Evolutionary conservation across 2,329 filamentous ascomycete species (phyloP).

Genomic region (Eurotiales sp.): DNA sequence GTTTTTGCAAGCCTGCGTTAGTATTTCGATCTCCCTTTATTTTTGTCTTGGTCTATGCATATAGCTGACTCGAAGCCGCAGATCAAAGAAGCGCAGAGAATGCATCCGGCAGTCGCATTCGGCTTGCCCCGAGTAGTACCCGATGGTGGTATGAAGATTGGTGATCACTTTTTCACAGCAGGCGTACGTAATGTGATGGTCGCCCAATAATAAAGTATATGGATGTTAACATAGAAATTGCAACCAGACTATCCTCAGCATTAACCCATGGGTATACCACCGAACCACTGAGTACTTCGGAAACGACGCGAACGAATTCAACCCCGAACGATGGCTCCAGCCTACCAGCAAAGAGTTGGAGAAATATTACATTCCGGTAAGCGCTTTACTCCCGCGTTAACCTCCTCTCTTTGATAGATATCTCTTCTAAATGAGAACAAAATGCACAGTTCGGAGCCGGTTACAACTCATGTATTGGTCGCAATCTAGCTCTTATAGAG

Average conservation of each 20-base stretch:
- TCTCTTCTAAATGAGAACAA: neutral
- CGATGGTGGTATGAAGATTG: slow-evolving; percentile 5
- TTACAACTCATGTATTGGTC: neutral
- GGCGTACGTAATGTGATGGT: slow-evolving; percentile 16
- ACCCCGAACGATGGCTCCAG: slow-evolving; percentile 32
- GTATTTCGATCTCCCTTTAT: neutral
- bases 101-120: slow-evolving; percentile 11
- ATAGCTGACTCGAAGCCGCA: neutral
- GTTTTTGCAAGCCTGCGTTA: slow-evolving; percentile 27
- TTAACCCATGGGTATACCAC: slow-evolving; percentile 34
- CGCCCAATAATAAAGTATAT: neutral
- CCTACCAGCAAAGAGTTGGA: neutral
- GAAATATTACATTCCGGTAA: neutral
- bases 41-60: neutral
- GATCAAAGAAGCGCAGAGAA: slow-evolving; percentile 16
- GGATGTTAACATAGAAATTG: too few relatives aligned
- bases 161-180: slow-evolving; percentile 10
- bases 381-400: neutral
- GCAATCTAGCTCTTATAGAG: neutral
- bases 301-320: slow-evolving; percentile 28
- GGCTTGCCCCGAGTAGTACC: slow-evolving; percentile 16
- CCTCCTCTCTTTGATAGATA: too few relatives aligned
- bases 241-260: slow-evolving; percentile 22
- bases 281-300: slow-evolving; percentile 28
- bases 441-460: slow-evolving; percentile 20